A percentile compares a stretch with the other conserved stretches of the same genome.
phyloP scores from a whole-genome alignment of 1,284 basidiomycete genomes.

The Apiotrichum gracile region DNA sequence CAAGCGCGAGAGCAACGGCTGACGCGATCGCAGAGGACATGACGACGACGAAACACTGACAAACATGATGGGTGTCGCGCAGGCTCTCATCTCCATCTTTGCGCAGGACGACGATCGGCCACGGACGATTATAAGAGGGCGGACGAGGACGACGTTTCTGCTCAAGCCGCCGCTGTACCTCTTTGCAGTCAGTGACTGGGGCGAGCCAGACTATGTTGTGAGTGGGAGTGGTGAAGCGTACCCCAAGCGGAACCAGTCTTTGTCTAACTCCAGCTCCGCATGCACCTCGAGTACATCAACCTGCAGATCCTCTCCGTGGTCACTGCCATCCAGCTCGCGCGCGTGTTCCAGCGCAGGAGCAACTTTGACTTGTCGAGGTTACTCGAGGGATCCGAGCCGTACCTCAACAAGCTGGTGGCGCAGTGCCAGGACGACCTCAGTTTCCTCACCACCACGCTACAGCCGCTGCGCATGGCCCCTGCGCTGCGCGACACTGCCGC shows the following conservation, averaged over 20 bases:
- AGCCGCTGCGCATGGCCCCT: constrained; percentile 70
- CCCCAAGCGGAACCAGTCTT: not conserved
- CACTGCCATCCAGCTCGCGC: constrained; percentile 71
- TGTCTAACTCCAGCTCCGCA: constrained; percentile 66
- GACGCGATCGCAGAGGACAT: constrained; percentile 21
- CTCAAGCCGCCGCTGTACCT: constrained; percentile 84
- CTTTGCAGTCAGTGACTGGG: constrained; percentile 82
- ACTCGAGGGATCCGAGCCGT: constrained; percentile 76
- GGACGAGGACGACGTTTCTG: constrained; percentile 77
- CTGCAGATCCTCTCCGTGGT: constrained; percentile 87
- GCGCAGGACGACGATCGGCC: constrained; percentile 71
- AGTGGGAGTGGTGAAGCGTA: constrained; percentile 44
- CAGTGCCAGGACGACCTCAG: constrained; percentile 71
- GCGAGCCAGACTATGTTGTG: constrained; percentile 88
- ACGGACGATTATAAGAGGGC: constrained; percentile 51
- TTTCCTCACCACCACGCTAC: constrained; percentile 71
- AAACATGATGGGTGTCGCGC: constrained; percentile 83
- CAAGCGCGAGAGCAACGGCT: too few species aligned
- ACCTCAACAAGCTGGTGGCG: constrained; percentile 64
- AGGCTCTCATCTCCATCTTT: constrained; percentile 88
- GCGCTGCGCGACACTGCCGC: constrained; percentile 63
- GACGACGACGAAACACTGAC: constrained; percentile 57
- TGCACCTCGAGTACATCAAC: constrained; percentile 90
- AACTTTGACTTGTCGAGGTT: constrained; percentile 87
- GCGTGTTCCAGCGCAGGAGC: constrained; percentile 77